A percentile compares a stretch with the other conserved stretches of the same genome.
Conservation (phyloP, 306 rosid species). For the Castanea sativa region DNA sequence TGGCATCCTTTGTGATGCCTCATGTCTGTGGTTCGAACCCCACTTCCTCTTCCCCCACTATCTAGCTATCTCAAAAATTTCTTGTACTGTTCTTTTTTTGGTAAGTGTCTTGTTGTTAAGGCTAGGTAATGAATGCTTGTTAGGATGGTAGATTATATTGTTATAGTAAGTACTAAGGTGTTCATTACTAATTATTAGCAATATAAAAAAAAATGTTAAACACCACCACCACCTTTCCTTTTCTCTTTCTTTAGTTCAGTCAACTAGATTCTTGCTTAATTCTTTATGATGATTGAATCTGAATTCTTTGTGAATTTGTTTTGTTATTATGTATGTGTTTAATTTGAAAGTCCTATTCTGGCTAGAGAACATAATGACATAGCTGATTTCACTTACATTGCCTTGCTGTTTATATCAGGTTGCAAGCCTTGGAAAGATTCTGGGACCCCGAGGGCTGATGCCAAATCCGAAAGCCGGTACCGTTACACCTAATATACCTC, state of each 20-base stretch:
- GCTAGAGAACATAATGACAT: background rate
- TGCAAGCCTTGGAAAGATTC: slow-evolving; percentile 94
- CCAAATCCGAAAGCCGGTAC: slow-evolving; percentile 99
- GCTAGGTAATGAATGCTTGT: no score
- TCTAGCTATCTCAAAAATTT: background rate
- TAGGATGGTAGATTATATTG: no score
- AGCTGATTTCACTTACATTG: slow-evolving; percentile 19
- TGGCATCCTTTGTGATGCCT: no score
- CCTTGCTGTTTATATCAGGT: slow-evolving; percentile 54
- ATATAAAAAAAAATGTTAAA: background rate
- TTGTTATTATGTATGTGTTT: background rate
- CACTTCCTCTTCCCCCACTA: no score
- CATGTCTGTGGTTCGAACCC: no score
- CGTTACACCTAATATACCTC: slow-evolving; percentile 91
- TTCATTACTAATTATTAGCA: background rate
- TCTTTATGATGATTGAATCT: background rate
- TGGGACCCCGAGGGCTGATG: slow-evolving; percentile 99
- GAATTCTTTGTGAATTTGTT: background rate
- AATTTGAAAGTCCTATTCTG: background rate
- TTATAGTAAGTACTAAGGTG: no score
- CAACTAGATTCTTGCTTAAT: background rate
- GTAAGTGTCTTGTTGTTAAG: no score
- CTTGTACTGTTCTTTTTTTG: background rate
- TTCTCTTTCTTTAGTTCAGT: background rate
- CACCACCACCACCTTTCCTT: background rate